Base-by-base conservation (phyloP, 2,329 filamentous ascomycete species). In the Sphaerulina vaccinii region DNA sequence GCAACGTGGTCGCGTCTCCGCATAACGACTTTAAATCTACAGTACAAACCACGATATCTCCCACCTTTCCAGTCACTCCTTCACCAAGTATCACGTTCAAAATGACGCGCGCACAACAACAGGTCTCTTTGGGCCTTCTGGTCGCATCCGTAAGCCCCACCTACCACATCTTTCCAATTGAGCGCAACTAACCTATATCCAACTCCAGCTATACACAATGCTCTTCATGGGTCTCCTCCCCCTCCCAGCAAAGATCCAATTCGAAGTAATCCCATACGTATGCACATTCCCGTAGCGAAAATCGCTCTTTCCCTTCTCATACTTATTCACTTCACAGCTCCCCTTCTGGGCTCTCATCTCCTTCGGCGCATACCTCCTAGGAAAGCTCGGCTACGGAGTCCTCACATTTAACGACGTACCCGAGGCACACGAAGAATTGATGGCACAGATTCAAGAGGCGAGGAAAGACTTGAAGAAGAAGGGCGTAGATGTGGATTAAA, bases 391-490 rank as follows among this genome's bases (percentile, higher is more conserved):
- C 65, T 87, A 84, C 77, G 93, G 93, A 59, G 88, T 99, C 64
- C 79, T 96, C 69, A 96, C 90, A 51, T 99, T 99, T 81, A 93
- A 96, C 78, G 91, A 97, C 73, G 90, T 95, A 42, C 91, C 92
- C 49, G 82, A 89, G 56, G 93, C 93, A 46, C 87, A 97, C 73
- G 83, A 85, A 69, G 91, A 96, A 74, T 77, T 99, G 64, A 90
- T 93, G 80, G 78, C 75, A 64, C 88, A 97, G 75, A 93, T 95
- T 67, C 80, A 89, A 57, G 62, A 84, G 71, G 89, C 89, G 58
- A 86, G 87, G 75, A 75, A 74, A 56, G 89, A 95, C 63, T 74
- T 95, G 70, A 81, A 82, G 67, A 77, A 77, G 53, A 82, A 86
- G 70, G 89, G 89, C 7, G 88, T 95, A 35, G 83, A 87, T 61